Percentiles rank a stretch among this genome's conserved stretches.
phyloP scores from a whole-genome alignment of 441 rosid genomes.

The Adansonia gregorii region DNA sequence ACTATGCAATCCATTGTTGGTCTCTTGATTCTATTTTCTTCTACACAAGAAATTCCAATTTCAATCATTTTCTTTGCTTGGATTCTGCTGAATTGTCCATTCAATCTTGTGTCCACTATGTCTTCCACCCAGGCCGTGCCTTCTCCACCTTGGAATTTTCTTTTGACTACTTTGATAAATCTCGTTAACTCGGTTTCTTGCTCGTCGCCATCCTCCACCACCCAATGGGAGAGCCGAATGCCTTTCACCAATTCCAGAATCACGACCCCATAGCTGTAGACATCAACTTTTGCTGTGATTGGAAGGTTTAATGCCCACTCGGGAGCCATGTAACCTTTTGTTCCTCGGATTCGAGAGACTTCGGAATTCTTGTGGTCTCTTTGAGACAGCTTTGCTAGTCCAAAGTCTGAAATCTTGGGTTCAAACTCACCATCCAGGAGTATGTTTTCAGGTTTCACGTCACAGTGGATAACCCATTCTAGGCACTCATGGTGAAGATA shows the following conservation, averaged over 20 bases:
- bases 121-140: constrained; percentile 36
- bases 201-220: constrained; percentile 23
- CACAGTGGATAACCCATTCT: constrained; percentile 41
- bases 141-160: constrained; percentile 24
- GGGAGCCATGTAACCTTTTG: constrained; percentile 40
- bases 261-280: constrained; percentile 36
- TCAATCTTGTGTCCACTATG: constrained; percentile 43
- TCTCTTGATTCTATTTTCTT: constrained; percentile 42
- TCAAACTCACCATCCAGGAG: constrained; percentile 31
- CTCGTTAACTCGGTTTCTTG: constrained; percentile 1
- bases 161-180: constrained; percentile 19
- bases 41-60: constrained; percentile 42
- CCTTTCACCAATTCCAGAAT: constrained; percentile 36
- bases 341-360: constrained; percentile 32
- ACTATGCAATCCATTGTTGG: constrained; percentile 50
- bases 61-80: constrained; percentile 37
- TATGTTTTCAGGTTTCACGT: constrained; percentile 42
- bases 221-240: not conserved
- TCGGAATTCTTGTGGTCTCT: constrained; percentile 1
- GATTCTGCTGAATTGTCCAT: constrained; percentile 30
- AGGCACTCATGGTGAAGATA: constrained; percentile 42
- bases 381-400: constrained; percentile 32
- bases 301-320: constrained; percentile 34
- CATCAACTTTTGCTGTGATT: constrained; percentile 33
- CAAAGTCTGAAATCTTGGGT: constrained; percentile 35